A percentile compares a stretch with the other conserved stretches of the same genome.
Evolutionary conservation across 2,329 filamentous ascomycete genomes (phyloP).

Genomic region (Cladorrhinum sp.): DNA sequence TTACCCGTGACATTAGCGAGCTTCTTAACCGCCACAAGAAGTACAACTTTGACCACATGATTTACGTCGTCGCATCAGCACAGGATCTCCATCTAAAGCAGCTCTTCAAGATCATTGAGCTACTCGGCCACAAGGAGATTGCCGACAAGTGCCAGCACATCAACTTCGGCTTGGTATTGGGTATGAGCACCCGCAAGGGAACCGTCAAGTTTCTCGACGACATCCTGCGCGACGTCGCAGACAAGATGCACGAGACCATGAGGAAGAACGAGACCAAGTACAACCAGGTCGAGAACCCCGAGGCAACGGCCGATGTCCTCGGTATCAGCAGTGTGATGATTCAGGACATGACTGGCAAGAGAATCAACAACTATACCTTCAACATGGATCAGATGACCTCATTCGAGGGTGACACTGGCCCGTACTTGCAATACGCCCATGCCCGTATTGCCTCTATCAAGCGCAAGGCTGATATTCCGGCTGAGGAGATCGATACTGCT

Average conservation of each 20-base stretch:
- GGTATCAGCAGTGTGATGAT: slow-evolving; percentile 97
- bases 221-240: slow-evolving; percentile 74
- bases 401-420: slow-evolving; percentile 82
- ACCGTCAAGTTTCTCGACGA: slow-evolving; percentile 73
- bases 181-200: slow-evolving; percentile 68
- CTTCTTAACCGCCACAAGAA: slow-evolving; percentile 62
- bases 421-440: slow-evolving; percentile 81
- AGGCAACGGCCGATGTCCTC: slow-evolving; percentile 76
- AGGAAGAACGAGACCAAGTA: slow-evolving; percentile 87
- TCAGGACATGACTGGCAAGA: slow-evolving; percentile 95
- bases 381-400: slow-evolving; percentile 80
- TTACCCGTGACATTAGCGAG: slow-evolving; percentile 76
- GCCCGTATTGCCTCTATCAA: slow-evolving; percentile 66
- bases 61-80: slow-evolving; percentile 71
- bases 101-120: slow-evolving; percentile 72
- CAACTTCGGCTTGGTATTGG: slow-evolving; percentile 71
- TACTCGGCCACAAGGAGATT: slow-evolving; percentile 67
- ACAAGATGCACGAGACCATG: slow-evolving; percentile 99
- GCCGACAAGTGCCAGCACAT: slow-evolving; percentile 68
- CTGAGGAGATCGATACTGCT: slow-evolving; percentile 58
- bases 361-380: slow-evolving; percentile 67
- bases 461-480: slow-evolving; percentile 51
- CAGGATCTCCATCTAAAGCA: slow-evolving; percentile 72
- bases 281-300: slow-evolving; percentile 79
- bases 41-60: slow-evolving; percentile 73